Evolutionary conservation across 495 filamentous ascomycete genomes (phyloP).

Genomic region (Daldinia bambusicola): DNA sequence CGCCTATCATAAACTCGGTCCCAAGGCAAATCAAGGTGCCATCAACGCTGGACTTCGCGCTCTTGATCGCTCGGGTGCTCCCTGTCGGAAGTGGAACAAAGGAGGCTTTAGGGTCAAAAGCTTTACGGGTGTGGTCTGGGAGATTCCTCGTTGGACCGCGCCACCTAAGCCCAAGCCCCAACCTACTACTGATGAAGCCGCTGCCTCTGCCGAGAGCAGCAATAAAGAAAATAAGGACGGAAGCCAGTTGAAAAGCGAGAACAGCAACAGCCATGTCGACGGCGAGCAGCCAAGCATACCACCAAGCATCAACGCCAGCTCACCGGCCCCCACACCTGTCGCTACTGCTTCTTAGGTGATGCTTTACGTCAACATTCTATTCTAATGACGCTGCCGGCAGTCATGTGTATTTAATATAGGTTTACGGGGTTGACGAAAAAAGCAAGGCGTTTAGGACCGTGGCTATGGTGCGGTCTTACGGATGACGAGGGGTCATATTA

Average conservation of each 20-base stretch:
- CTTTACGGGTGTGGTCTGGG: constrained; percentile 91
- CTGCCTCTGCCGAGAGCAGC: constrained; percentile 71
- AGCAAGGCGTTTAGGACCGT: constrained; percentile 39
- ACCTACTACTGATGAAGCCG: constrained; percentile 46
- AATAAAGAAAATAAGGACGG: constrained; percentile 79
- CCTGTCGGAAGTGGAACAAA: constrained; percentile 90
- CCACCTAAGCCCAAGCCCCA: constrained; percentile 64
- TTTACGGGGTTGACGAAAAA: constrained; percentile 33
- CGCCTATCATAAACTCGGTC: constrained; percentile 81
- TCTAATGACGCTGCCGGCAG: constrained; percentile 9
- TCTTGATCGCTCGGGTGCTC: constrained; percentile 87
- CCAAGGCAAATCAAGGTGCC: constrained; percentile 96
- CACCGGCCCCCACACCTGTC: constrained; percentile 55
- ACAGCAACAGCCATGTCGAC: constrained; percentile 68
- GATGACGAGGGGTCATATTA: constrained; percentile 19
- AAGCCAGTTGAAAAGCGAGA: constrained; percentile 76
- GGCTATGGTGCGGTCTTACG: constrained; percentile 1
- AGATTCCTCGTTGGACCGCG: constrained; percentile 83
- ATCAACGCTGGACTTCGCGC: constrained; percentile 97
- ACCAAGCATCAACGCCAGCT: constrained; percentile 54
- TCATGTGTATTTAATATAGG: constrained; percentile 30
- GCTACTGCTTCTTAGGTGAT: constrained; percentile 42
- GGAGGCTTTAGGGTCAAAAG: constrained; percentile 85
- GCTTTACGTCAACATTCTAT: constrained; percentile 8
- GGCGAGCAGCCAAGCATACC: constrained; percentile 57